phyloP scores from a whole-genome alignment of 2,329 filamentous ascomycete genomes.

The Epichloe typhina region DNA sequence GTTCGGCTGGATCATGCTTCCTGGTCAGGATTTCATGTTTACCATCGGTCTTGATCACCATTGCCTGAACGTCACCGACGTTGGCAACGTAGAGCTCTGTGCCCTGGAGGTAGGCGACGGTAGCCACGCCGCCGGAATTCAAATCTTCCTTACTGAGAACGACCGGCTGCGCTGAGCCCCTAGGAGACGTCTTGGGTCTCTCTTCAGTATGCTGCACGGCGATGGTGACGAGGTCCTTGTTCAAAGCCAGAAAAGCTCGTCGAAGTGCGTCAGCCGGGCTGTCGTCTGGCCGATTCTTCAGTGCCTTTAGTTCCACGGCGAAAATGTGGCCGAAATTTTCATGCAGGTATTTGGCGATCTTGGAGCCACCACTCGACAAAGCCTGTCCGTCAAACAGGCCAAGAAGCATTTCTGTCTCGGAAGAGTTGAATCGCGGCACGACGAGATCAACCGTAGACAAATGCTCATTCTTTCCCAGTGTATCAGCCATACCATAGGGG shows the following conservation, averaged over 20 bases:
- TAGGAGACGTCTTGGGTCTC: slow-evolving; percentile 50
- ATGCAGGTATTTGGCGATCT: slow-evolving; percentile 91
- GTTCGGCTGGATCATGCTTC: slow-evolving; percentile 88
- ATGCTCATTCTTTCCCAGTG: slow-evolving; percentile 83
- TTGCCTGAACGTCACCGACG: slow-evolving; percentile 89
- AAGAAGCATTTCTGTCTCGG: slow-evolving; percentile 77
- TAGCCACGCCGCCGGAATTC: slow-evolving; percentile 80
- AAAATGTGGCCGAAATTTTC: slow-evolving; percentile 89
- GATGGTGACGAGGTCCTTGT: slow-evolving; percentile 84
- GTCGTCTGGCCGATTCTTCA: slow-evolving; percentile 56
- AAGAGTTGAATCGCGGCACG: slow-evolving; percentile 79
- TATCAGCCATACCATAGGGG: slow-evolving; percentile 94
- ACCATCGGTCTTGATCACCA: slow-evolving; percentile 83
- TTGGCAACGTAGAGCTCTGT: slow-evolving; percentile 92
- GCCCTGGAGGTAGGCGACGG: slow-evolving; percentile 77
- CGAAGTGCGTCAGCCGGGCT: slow-evolving; percentile 72
- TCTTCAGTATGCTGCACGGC: slow-evolving; percentile 73
- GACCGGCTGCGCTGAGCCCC: slow-evolving; percentile 58
- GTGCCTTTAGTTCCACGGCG: slow-evolving; percentile 61
- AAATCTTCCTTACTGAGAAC: slow-evolving; percentile 82
- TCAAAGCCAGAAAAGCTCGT: slow-evolving; percentile 74
- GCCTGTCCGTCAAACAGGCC: slow-evolving; percentile 94
- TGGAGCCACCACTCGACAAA: slow-evolving; percentile 79
- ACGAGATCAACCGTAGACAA: slow-evolving; percentile 92
- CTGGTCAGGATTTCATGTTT: slow-evolving; percentile 70